Evolutionary conservation across 495 filamentous ascomycete genomes (phyloP).

Genomic region (Penicillium coffeae): DNA sequence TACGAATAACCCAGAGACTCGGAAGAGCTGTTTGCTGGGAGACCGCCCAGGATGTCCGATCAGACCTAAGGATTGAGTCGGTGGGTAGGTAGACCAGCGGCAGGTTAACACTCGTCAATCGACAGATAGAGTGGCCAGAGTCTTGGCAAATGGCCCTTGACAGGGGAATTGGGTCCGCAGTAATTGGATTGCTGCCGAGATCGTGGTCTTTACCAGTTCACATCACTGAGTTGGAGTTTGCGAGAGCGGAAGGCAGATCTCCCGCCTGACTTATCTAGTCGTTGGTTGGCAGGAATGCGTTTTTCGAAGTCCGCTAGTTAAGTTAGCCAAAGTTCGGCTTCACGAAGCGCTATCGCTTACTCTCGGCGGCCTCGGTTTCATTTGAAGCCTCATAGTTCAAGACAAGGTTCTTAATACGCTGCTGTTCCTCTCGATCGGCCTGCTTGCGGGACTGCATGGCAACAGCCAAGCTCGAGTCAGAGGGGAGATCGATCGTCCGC

Average conservation of each 20-base stretch:
- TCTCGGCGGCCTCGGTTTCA: constrained; percentile 70
- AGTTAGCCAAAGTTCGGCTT: not conserved
- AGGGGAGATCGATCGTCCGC: constrained; percentile 88
- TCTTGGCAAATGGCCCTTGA: no score
- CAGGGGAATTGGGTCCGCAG: no score
- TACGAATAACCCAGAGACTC: no score
- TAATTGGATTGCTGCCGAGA: no score
- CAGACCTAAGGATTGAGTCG: no score
- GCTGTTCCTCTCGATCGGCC: constrained; percentile 92
- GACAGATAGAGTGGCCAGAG: no score
- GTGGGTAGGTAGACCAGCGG: no score
- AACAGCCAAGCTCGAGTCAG: constrained; percentile 89
- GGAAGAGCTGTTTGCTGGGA: no score
- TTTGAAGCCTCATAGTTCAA: constrained; percentile 90
- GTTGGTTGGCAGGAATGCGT: constrained; percentile 31
- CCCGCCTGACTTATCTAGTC: constrained; percentile 64
- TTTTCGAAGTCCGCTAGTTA: constrained; percentile 30
- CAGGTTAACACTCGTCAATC: no score
- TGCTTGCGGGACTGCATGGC: constrained; percentile 94
- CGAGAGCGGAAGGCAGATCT: constrained; percentile 76
- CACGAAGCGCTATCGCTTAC: constrained; percentile 23
- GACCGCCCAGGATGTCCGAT: no score
- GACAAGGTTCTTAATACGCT: constrained; percentile 95
- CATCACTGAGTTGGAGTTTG: constrained; percentile 91
- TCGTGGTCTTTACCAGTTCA: constrained; percentile 76